Conservation (phyloP, 2,329 filamentous ascomycete genomes). For the Aschersonia sp. region DNA sequence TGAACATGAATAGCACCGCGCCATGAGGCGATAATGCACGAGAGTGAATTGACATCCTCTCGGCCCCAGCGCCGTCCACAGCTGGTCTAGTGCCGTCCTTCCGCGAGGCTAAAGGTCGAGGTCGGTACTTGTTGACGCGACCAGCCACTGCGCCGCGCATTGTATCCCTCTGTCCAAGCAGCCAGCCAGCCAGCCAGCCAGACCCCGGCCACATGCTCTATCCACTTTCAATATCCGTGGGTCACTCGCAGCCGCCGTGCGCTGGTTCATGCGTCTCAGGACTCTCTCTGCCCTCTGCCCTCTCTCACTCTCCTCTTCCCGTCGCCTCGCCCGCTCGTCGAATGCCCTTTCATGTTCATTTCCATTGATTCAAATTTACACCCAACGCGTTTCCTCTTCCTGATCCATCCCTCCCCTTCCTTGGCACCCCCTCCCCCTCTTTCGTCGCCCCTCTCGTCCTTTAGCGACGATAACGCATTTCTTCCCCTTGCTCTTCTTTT, state of each 20-base stretch:
- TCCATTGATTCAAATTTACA: background rate
- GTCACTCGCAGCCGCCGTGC: conserved; percentile 1
- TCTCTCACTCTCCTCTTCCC: too few relatives aligned
- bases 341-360: background rate
- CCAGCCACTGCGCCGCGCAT: background rate
- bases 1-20: background rate
- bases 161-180: background rate
- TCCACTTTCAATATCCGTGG: background rate
- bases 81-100: background rate
- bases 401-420: background rate
- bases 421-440: background rate
- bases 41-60: background rate
- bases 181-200: too few relatives aligned
- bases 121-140: background rate
- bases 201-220: background rate
- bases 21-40: background rate
- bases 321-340: too few relatives aligned
- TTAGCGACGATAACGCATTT: too few relatives aligned
- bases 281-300: background rate
- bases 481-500: background rate
- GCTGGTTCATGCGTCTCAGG: conserved; percentile 3
- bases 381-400: background rate
- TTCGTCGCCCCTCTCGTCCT: background rate
- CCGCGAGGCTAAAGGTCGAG: background rate
- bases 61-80: background rate